Evolutionary conservation across 176 grass and related monocot genomes (phyloP), one percentile per base, ranked within the genome.

Genomic region (Pontederia crassipes): DNA sequence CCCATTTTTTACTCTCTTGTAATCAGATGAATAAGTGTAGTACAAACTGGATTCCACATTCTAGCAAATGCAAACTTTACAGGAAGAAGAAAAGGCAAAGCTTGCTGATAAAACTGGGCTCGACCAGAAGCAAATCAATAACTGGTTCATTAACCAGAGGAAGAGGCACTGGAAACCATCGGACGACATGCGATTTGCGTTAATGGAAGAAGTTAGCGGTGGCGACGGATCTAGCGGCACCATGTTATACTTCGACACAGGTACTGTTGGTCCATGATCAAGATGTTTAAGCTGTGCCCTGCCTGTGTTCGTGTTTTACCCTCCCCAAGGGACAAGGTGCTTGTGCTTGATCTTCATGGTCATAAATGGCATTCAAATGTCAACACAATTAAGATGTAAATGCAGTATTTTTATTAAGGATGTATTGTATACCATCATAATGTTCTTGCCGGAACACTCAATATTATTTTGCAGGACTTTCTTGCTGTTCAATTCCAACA

Each of bases 111-210:
- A 74, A 78, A 95, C 90, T 0, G 90, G 90, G 27, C 77, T 95
- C 0, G 86, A 87, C 52, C 83, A 83, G 4, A 95, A 89, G 73
- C 90, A 95, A 71, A 95, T 95, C 32, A 95, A 95, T 79, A 98
- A 93, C 15, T 93, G 93, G 93, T 98, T 98, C 77, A 89, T 98
- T 73, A 98, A 98, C 79, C 93, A 98, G 56, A 52, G 93, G 67
- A 98, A 98, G 66, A 59, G 88, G 53, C 93, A 92, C 61, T 98
- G 90, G 90, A 95, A 90, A 58, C 90, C 86, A 0, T 89, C 90
- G 0, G 90, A 95, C 48, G 90, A 86, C 68, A 95, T 90, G 90
- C 59, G 90, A 20, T 95, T 83, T 8, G 80, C 86, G 0, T 80
- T 95, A 45, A 95, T 87, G 83, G 90, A 95, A 40, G 86, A 83